Base-by-base conservation (phyloP, 2,329 filamentous ascomycete species). In the Podosphaera aphanis region DNA sequence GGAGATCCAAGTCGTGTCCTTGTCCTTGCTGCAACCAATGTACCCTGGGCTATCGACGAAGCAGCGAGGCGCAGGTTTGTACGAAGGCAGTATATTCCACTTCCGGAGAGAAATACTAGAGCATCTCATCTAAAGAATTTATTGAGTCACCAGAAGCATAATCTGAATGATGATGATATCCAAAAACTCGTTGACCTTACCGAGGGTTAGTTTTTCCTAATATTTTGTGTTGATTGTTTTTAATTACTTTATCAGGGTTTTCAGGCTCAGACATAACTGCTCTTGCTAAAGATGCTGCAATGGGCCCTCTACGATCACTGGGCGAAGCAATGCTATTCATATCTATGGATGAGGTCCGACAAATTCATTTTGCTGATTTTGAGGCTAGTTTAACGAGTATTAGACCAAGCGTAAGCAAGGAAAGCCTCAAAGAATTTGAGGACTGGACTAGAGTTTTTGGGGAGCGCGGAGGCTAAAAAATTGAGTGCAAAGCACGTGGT, bases 31-130 rank as follows among this genome's bases (percentile, higher is more conserved):
- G 90, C 90, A 18, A 98, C 90, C 0, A 98, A 98, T 59, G 62
- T 95, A 48, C 90, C 90, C 0, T 98, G 90, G 90, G 85, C 86
- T 29, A 95, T 98, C 53, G 90, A 98, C 55, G 90, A 95, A 61
- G 90, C 90, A 20, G 90, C 90, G 0, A 71, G 90, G 48, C 70
- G 90, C 47, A 70, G 90, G 44, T 98, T 98, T 58, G 88, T 94
- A 13, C 70, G 90, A 51, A 73, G 90, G 48, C 90, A 95, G 61
- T 98, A 98, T 59, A 98, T 98, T 49, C 88, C 90, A 1, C 64
- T 98, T 8, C 90, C 90, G 0, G 90, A 95, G 59, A 72, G 77
- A 10, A 73, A 79, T 52, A 93, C 92, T 1, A 71, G 90, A 47
- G 77, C 76, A 47, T 71, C 73, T 44, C 90, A 98, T 56, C 63